phyloP scores from a whole-genome alignment of 2,329 filamentous ascomycete species.

The Neopestalotiopsis rosae region DNA sequence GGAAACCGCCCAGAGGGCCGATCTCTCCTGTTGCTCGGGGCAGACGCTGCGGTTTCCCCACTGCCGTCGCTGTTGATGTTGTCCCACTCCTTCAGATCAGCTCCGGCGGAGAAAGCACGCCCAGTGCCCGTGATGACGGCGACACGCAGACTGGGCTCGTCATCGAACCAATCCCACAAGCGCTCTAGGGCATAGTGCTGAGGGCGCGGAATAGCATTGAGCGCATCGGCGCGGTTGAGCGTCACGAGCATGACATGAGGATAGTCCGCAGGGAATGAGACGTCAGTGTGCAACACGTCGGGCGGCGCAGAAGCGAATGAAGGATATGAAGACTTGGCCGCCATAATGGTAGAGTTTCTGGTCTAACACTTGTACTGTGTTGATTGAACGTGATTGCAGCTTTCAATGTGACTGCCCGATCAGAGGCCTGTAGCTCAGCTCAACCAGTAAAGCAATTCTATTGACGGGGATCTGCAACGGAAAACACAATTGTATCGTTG shows the following conservation, averaged over 20 bases:
- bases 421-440: too few species aligned
- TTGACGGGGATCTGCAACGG: too few species aligned
- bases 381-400: too few species aligned
- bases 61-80: slow-evolving; percentile 41
- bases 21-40: neutral
- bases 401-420: too few species aligned
- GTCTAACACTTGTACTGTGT: neutral
- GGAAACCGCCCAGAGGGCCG: slow-evolving; percentile 36
- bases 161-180: slow-evolving; percentile 66
- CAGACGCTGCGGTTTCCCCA: neutral
- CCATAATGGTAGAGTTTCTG: neutral
- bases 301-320: slow-evolving; percentile 44
- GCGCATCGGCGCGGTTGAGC: slow-evolving; percentile 61
- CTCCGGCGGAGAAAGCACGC: slow-evolving; percentile 71
- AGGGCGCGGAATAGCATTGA: slow-evolving; percentile 60
- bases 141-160: slow-evolving; percentile 63
- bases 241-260: slow-evolving; percentile 64
- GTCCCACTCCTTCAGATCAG: slow-evolving; percentile 71
- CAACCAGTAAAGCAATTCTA: too few species aligned
- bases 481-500: too few species aligned
- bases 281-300: slow-evolving; percentile 42
- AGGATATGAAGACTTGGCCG: neutral
- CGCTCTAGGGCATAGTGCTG: slow-evolving; percentile 54
- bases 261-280: slow-evolving; percentile 53
- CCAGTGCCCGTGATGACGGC: slow-evolving; percentile 68